These are phyloP conservation scores for Xerocomus nothofagi DNA, from an alignment of 1,284 basidiomycete species.

Conservation along the genomic window DNA sequence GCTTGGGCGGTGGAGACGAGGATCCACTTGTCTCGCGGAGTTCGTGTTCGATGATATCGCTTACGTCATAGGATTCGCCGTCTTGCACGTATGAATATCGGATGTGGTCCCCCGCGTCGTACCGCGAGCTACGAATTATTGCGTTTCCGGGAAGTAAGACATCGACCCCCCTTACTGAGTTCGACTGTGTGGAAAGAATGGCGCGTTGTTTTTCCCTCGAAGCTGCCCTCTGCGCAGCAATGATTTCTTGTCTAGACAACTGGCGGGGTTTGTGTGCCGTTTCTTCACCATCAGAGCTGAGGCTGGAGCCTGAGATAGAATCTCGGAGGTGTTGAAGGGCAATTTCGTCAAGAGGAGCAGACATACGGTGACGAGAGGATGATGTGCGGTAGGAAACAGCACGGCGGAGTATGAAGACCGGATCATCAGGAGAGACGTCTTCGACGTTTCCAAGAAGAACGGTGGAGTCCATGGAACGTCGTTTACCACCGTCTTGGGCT, in stretches of 20 bases:
- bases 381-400: conserved; percentile 70
- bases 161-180: conserved; percentile 84
- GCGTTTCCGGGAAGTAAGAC: conserved; percentile 81
- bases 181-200: conserved; percentile 80
- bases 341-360: conserved; percentile 74
- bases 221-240: conserved; percentile 87
- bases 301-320: conserved; percentile 51
- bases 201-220: conserved; percentile 84
- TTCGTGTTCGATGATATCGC: conserved; percentile 88
- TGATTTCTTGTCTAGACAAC: conserved; percentile 81
- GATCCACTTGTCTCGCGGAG: conserved; percentile 51
- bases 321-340: conserved; percentile 71
- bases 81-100: conserved; percentile 92
- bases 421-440: conserved; percentile 82
- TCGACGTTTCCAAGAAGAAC: conserved; percentile 68
- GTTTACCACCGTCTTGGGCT: conserved; percentile 58
- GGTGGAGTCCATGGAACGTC: conserved; percentile 86
- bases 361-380: conserved; percentile 62
- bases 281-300: conserved; percentile 44
- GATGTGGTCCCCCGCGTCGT: conserved; percentile 68
- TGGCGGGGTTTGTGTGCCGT: conserved; percentile 38
- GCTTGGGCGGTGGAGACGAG: conserved; percentile 35
- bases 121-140: conserved; percentile 80
- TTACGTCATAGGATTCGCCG: conserved; percentile 89
- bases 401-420: conserved; percentile 84